phyloP scores from a whole-genome alignment of 306 rosid species.

The Clitoria ternatea region DNA sequence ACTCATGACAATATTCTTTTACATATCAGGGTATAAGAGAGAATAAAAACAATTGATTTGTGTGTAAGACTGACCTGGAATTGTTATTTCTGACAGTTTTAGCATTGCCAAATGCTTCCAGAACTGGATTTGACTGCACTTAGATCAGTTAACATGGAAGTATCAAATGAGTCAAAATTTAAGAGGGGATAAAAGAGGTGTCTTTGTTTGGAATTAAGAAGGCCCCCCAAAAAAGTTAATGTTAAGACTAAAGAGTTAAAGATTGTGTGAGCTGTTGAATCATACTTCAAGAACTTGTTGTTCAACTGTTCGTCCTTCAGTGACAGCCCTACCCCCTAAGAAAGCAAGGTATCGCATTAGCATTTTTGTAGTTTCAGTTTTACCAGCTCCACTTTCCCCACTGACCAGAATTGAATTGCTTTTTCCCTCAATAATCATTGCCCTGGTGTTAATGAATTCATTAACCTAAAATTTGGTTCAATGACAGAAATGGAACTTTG shows the following conservation, averaged over 20 bases:
- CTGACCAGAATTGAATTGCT: constrained; percentile 98
- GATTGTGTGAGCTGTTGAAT: constrained; percentile 1
- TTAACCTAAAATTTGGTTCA: constrained; percentile 16
- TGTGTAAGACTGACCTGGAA: constrained; percentile 68
- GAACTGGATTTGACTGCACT: constrained; percentile 97
- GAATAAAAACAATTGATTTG: constrained; percentile 15
- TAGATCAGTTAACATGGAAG: constrained; percentile 23
- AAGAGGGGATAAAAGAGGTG: not conserved
- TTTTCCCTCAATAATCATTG: constrained; percentile 83
- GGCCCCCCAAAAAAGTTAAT: too few relatives aligned
- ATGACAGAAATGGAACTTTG: constrained; percentile 11
- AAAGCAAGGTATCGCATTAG: constrained; percentile 96
- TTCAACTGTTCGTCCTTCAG: constrained; percentile 97
- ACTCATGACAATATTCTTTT: not conserved
- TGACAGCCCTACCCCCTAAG: constrained; percentile 90
- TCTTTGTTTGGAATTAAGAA: not conserved
- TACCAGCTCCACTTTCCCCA: constrained; percentile 99
- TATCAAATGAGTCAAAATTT: constrained; percentile 16
- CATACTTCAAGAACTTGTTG: constrained; percentile 99
- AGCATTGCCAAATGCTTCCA: constrained; percentile 99
- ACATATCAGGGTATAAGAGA: not conserved
- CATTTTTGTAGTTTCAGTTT: constrained; percentile 99
- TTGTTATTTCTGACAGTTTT: constrained; percentile 97
- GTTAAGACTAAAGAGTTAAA: not conserved
- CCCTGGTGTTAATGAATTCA: constrained; percentile 53